These are phyloP conservation scores for Solanum megistacrolobum DNA, from an alignment of 257 asterid species.

Conservation along the genomic window DNA sequence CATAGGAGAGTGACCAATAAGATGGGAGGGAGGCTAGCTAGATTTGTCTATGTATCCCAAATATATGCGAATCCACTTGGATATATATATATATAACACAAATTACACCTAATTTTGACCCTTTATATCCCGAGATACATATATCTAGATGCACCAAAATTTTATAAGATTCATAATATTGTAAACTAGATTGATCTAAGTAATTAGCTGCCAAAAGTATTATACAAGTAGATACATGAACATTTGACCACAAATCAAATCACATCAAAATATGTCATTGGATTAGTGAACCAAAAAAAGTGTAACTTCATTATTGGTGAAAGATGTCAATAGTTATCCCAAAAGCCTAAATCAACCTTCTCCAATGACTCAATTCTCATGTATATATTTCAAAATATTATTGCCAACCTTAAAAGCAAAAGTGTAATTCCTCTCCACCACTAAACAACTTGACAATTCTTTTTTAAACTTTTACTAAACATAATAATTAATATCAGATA, in stretches of 20 bases:
- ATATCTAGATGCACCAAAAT: too few relatives aligned
- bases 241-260: neutral
- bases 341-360: neutral
- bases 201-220: neutral
- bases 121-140: too few relatives aligned
- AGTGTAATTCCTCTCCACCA: neutral
- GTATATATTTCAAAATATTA: neutral
- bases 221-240: neutral
- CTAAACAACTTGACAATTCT: neutral
- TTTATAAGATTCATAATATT: too few relatives aligned
- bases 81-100: too few relatives aligned
- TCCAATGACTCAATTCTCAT: neutral
- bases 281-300: neutral
- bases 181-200: too few relatives aligned
- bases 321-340: neutral
- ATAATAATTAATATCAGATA: neutral
- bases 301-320: neutral
- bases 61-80: too few relatives aligned
- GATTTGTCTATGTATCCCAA: neutral
- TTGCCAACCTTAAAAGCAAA: neutral
- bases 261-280: neutral
- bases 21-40: neutral
- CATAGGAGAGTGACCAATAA: neutral
- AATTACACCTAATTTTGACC: too few relatives aligned
- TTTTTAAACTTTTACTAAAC: neutral